Evolutionary conservation across 768 basidiomycete species (phyloP).

Genomic region (Lactarius vividus): DNA sequence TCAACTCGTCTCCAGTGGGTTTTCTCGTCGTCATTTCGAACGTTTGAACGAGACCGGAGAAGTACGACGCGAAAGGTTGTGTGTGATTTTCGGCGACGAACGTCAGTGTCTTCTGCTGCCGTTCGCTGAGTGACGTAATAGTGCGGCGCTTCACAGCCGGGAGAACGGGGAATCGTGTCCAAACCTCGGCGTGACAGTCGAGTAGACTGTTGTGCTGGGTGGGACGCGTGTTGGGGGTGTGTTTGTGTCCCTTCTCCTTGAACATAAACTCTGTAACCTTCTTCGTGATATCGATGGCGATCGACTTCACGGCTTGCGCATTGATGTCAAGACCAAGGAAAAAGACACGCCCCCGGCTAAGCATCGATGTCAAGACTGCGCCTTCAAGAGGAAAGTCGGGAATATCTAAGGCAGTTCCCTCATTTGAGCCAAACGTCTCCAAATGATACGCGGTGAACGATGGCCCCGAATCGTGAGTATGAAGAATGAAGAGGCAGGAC

Average conservation of each 20-base stretch:
- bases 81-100: conserved; percentile 45
- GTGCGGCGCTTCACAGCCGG: conserved; percentile 18
- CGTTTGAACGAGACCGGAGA: conserved; percentile 40
- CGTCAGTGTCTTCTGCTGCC: conserved; percentile 38
- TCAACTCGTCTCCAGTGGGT: conserved; percentile 47
- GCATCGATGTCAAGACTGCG: conserved; percentile 45
- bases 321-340: conserved; percentile 41
- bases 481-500: conserved; percentile 45
- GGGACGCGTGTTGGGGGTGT: conserved; percentile 12
- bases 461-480: conserved; percentile 17
- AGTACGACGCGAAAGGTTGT: conserved; percentile 42
- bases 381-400: conserved; percentile 30
- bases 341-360: conserved; percentile 42
- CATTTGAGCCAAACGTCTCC: conserved; percentile 51
- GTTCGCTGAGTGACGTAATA: conserved; percentile 26
- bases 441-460: conserved; percentile 49
- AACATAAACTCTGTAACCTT: conserved; percentile 58
- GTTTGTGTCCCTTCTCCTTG: conserved; percentile 40
- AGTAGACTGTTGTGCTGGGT: conserved; percentile 41
- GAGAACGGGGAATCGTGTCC: conserved; percentile 19
- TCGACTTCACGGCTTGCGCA: conserved; percentile 38
- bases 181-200: conserved; percentile 18
- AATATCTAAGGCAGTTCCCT: conserved; percentile 42
- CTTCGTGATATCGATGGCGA: conserved; percentile 51
- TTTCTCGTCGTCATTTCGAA: conserved; percentile 53